A percentile compares a stretch with the other conserved stretches of the same genome.
These are phyloP conservation scores for Sugiyamaella mastotermitis DNA, from an alignment of 805 yeast genomes.

Conservation along the genomic window DNA sequence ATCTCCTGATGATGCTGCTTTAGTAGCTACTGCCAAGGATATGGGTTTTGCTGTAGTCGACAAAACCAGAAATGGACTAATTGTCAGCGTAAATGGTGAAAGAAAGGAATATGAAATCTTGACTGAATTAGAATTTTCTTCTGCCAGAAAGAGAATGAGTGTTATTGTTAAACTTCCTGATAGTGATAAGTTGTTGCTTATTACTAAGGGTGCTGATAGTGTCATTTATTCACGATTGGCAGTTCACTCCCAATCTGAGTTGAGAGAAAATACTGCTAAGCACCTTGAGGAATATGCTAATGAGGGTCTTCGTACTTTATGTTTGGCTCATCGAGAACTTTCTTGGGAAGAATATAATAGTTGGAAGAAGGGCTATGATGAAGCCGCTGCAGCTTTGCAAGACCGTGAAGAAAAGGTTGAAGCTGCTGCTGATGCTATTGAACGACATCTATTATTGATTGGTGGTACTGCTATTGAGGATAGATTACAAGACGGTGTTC, in stretches of 20 bases:
- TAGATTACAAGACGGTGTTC: constrained; percentile 71
- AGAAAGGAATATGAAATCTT: constrained; percentile 43
- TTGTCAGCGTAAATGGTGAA: constrained; percentile 41
- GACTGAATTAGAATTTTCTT: constrained; percentile 57
- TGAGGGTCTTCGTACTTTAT: constrained; percentile 73
- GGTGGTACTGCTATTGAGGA: constrained; percentile 86
- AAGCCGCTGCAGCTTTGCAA: constrained; percentile 48
- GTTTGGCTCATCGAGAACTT: constrained; percentile 57
- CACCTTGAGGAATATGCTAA: constrained; percentile 65
- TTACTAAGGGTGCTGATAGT: constrained; percentile 73
- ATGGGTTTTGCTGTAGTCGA: constrained; percentile 60
- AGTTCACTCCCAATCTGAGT: constrained; percentile 30
- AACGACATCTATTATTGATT: constrained; percentile 46
- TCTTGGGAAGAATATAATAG: constrained; percentile 35
- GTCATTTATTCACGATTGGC: constrained; percentile 48
- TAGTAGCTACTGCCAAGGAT: constrained; percentile 72
- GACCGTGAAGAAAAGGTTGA: constrained; percentile 56
- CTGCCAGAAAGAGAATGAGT: constrained; percentile 77
- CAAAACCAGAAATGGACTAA: constrained; percentile 44
- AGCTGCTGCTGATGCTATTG: constrained; percentile 51
- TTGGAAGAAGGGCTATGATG: constrained; percentile 47
- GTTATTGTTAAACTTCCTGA: constrained; percentile 48
- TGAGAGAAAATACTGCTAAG: constrained; percentile 49
- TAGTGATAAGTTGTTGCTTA: constrained; percentile 37
- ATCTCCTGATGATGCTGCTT: constrained; percentile 78